Evolutionary conservation across 495 filamentous ascomycete genomes (phyloP).

Genomic region (Aspergillus campestris): DNA sequence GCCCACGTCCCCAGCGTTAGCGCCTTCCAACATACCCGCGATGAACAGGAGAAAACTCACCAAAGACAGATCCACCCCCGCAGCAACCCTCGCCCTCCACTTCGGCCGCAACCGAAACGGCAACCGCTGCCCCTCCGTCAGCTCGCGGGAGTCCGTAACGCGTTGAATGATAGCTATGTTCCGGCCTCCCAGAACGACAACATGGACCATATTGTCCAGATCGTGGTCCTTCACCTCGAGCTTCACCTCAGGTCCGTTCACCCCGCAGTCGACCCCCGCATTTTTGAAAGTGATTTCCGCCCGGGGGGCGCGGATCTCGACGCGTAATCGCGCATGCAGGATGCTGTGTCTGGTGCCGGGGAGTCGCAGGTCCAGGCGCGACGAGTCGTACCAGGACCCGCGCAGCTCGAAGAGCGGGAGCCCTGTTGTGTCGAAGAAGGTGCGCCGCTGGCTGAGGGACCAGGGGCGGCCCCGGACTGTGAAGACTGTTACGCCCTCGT

Average conservation of each 20-base stretch:
- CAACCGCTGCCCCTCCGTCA: conserved; percentile 9
- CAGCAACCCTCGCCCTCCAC: conserved; percentile 10
- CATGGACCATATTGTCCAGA: conserved; percentile 9
- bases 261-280: not conserved
- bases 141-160: conserved; percentile 2
- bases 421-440: conserved; percentile 9
- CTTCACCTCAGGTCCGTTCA: not conserved
- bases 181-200: conserved; percentile 3
- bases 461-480: conserved; percentile 10
- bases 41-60: conserved; percentile 2
- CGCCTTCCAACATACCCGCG: not conserved
- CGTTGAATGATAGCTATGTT: conserved; percentile 6
- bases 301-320: conserved; percentile 6
- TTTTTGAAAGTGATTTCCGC: conserved; percentile 8
- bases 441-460: conserved; percentile 7
- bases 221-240: conserved; percentile 8
- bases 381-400: conserved; percentile 11
- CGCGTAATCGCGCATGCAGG: conserved; percentile 7
- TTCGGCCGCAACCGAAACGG: conserved; percentile 12
- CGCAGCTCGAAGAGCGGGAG: conserved; percentile 13
- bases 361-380: conserved; percentile 6
- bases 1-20: not conserved
- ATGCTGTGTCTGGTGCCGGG: conserved; percentile 4
- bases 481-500: conserved; percentile 3
- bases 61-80: conserved; percentile 11